Evolutionary conservation across 805 yeast genomes (phyloP).

Genomic region (Ogataea paradorogensis): DNA sequence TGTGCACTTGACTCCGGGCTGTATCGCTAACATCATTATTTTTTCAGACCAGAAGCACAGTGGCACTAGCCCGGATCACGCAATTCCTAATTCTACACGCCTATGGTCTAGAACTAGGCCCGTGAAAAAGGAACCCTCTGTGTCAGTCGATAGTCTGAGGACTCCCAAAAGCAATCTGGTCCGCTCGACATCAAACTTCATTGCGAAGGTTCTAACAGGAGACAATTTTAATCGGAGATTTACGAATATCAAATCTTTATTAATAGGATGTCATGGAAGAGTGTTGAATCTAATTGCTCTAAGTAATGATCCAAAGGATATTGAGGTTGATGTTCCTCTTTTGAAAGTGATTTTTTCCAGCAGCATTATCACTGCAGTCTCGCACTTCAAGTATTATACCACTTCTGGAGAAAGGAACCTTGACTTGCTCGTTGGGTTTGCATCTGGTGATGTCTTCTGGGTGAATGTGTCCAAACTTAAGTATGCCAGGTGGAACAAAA

Average conservation of each 20-base stretch:
- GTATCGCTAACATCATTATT: conserved; percentile 33
- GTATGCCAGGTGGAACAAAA: conserved; percentile 52
- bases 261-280: conserved; percentile 49
- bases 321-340: conserved; percentile 44
- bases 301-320: conserved; percentile 34
- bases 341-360: conserved; percentile 40
- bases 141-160: conserved; percentile 20
- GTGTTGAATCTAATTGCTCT: conserved; percentile 46
- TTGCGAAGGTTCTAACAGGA: conserved; percentile 31
- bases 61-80: neutral
- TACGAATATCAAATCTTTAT: conserved; percentile 29
- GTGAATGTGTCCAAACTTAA: conserved; percentile 49
- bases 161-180: conserved; percentile 31
- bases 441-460: conserved; percentile 66
- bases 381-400: conserved; percentile 29
- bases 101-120: conserved; percentile 16
- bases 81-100: conserved; percentile 1
- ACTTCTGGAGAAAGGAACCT: conserved; percentile 36
- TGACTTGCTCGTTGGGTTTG: conserved; percentile 58
- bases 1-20: conserved; percentile 56
- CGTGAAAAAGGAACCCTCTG: conserved; percentile 7
- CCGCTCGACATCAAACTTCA: conserved; percentile 35
- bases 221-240: conserved; percentile 32
- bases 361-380: conserved; percentile 40
- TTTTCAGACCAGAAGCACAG: conserved; percentile 12